Evolutionary conservation across 2,329 filamentous ascomycete species (phyloP).

Genomic region (Didymella sp.): DNA sequence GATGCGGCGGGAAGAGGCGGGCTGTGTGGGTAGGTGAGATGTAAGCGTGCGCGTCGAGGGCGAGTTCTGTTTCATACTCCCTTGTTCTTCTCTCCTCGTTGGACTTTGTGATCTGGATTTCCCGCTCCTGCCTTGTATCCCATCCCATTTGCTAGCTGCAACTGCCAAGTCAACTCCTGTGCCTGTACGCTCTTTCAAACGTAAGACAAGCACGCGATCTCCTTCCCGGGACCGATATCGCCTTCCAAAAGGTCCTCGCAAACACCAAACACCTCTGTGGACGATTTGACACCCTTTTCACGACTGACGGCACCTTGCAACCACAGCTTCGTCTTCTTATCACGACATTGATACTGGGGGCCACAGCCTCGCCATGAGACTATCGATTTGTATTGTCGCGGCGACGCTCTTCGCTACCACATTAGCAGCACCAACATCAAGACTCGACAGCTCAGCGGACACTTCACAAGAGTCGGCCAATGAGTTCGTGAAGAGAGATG

Average conservation of each 20-base stretch:
- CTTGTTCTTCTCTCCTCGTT: background rate
- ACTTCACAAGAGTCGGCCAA: background rate
- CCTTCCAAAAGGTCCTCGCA: background rate
- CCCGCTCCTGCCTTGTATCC: background rate
- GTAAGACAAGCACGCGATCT: slow-evolving; percentile 14
- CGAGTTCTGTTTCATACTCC: slow-evolving; percentile 6
- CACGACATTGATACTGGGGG: slow-evolving; percentile 6
- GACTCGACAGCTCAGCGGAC: background rate
- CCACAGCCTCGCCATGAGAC: slow-evolving; percentile 31
- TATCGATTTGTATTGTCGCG: slow-evolving; percentile 32
- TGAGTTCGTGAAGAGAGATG: slow-evolving; percentile 15
- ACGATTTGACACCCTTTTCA: background rate
- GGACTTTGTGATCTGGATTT: background rate
- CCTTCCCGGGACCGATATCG: slow-evolving; percentile 3
- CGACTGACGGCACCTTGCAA: background rate
- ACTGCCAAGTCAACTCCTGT: slow-evolving; percentile 11
- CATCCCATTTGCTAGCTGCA: slow-evolving; percentile 4
- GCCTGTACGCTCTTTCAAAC: slow-evolving; percentile 9
- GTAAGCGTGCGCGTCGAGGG: slow-evolving; percentile 13
- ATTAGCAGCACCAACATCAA: slow-evolving; percentile 31
- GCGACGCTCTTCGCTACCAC: slow-evolving; percentile 29
- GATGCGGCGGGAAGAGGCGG: slow-evolving; percentile 4
- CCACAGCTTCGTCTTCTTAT: slow-evolving; percentile 7
- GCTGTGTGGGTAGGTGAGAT: slow-evolving; percentile 13
- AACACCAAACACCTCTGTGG: background rate